Conservation (phyloP, 768 basidiomycete species). For the Leucosporidium scottii region DNA sequence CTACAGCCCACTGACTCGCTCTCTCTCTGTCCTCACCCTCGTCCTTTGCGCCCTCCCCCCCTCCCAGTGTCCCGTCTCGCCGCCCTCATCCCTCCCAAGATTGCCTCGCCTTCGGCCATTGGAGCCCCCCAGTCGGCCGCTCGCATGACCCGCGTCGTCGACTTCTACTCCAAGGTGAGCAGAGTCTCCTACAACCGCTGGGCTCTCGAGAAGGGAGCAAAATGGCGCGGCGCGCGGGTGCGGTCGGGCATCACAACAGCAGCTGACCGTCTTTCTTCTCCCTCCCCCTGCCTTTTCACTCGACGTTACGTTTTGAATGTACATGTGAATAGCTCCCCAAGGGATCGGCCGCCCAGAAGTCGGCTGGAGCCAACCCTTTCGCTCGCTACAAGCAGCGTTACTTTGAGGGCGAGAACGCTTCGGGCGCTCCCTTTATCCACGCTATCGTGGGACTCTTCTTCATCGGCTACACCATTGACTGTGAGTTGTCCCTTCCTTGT, state of each 20-base stretch:
- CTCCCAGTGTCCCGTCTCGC: slow-evolving; percentile 48
- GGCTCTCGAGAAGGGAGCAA: too few relatives aligned
- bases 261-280: not conserved
- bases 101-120: slow-evolving; percentile 81
- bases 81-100: slow-evolving; percentile 85
- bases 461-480: slow-evolving; percentile 65
- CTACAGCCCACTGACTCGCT: too few relatives aligned
- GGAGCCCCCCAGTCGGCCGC: slow-evolving; percentile 62
- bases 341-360: slow-evolving; percentile 55
- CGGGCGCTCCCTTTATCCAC: slow-evolving; percentile 53
- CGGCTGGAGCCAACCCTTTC: slow-evolving; percentile 46
- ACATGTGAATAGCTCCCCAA: slow-evolving; percentile 62
- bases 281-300: not conserved
- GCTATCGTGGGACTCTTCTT: slow-evolving; percentile 62
- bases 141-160: slow-evolving; percentile 74
- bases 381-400: slow-evolving; percentile 66
- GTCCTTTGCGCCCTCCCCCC: too few relatives aligned
- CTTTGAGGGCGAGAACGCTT: slow-evolving; percentile 81
- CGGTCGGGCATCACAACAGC: not conserved
- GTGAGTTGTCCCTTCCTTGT: too few relatives aligned
- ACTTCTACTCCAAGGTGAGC: slow-evolving; percentile 79
- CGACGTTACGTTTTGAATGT: not conserved
- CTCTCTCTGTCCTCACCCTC: too few relatives aligned
- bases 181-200: too few relatives aligned
- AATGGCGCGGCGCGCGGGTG: too few relatives aligned